Conservation (phyloP, 2,329 filamentous ascomycete genomes). For the Venturia asperata region DNA sequence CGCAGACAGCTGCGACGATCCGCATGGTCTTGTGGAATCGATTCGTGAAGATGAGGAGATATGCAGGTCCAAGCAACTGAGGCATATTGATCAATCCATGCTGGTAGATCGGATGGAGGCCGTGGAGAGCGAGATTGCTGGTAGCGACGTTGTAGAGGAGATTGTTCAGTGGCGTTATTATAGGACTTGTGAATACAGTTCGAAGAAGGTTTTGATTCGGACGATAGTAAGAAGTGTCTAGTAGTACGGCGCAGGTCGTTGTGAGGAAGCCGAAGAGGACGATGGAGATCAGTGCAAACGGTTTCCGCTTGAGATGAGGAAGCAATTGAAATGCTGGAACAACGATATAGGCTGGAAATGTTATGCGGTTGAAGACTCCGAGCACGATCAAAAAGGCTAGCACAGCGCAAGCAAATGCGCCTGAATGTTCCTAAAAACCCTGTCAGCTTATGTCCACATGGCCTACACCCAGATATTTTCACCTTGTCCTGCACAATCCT, state of each 20-base stretch:
- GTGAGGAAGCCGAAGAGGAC: conserved; percentile 60
- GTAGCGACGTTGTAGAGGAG: conserved; percentile 44
- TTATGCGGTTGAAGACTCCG: conserved; percentile 93
- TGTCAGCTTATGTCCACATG: neutral
- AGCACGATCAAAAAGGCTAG: conserved; percentile 77
- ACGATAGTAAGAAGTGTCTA: conserved; percentile 80
- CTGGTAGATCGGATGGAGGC: conserved; percentile 47
- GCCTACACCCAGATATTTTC: conserved; percentile 28
- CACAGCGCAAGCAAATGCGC: conserved; percentile 65
- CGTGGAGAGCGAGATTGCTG: conserved; percentile 46
- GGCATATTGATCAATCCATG: conserved; percentile 46
- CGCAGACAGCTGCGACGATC: conserved; percentile 55
- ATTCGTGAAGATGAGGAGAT: conserved; percentile 42
- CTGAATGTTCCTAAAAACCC: conserved; percentile 57
- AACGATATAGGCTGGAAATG: conserved; percentile 86
- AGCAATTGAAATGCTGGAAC: conserved; percentile 77
- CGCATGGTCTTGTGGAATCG: conserved; percentile 28
- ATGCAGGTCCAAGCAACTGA: conserved; percentile 46
- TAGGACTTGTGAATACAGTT: conserved; percentile 50
- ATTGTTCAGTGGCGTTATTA: conserved; percentile 49
- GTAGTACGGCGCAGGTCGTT: conserved; percentile 62
- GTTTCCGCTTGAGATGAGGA: conserved; percentile 73
- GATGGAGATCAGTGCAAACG: conserved; percentile 55
- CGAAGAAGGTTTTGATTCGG: conserved; percentile 55
- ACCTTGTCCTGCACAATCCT: conserved; percentile 77